Percentiles rank a stretch among this genome's conserved stretches.
Conservation (phyloP, 2,329 filamentous ascomycete genomes). For the Phyllosticta citriasiana region DNA sequence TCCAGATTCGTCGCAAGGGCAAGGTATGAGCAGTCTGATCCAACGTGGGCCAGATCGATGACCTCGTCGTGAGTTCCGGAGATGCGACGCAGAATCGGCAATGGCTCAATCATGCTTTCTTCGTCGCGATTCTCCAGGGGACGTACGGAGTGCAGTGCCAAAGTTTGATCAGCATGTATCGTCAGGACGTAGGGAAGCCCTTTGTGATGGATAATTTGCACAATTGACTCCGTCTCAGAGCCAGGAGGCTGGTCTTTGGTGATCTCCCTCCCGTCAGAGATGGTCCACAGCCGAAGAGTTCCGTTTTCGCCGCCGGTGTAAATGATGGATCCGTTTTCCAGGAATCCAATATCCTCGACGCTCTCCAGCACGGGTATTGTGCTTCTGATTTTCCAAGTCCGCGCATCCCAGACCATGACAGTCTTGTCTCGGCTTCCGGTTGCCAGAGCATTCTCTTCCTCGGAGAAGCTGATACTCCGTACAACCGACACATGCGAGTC, state of each 20-base stretch:
- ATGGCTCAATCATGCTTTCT: slow-evolving; percentile 43
- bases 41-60: slow-evolving; percentile 82
- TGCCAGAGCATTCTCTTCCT: slow-evolving; percentile 62
- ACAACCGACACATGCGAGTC: slow-evolving; percentile 95
- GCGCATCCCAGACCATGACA: slow-evolving; percentile 80
- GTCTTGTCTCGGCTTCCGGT: slow-evolving; percentile 90
- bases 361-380: slow-evolving; percentile 78
- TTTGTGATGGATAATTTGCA: slow-evolving; percentile 58
- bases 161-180: slow-evolving; percentile 79
- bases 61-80: slow-evolving; percentile 97
- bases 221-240: slow-evolving; percentile 55
- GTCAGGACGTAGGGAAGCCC: slow-evolving; percentile 64
- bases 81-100: slow-evolving; percentile 62
- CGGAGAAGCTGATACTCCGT: slow-evolving; percentile 73
- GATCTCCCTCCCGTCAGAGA: slow-evolving; percentile 65
- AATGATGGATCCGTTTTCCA: slow-evolving; percentile 59
- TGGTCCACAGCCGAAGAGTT: slow-evolving; percentile 73
- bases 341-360: slow-evolving; percentile 74
- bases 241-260: slow-evolving; percentile 60
- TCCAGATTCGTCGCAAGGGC: slow-evolving; percentile 93
- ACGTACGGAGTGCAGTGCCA: slow-evolving; percentile 59
- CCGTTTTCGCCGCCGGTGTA: slow-evolving; percentile 82
- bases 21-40: slow-evolving; percentile 68
- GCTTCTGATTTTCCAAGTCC: slow-evolving; percentile 71
- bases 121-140: slow-evolving; percentile 30